Base-by-base conservation (phyloP, 1,284 basidiomycete species). In the Cryptococcus wingfieldii region DNA sequence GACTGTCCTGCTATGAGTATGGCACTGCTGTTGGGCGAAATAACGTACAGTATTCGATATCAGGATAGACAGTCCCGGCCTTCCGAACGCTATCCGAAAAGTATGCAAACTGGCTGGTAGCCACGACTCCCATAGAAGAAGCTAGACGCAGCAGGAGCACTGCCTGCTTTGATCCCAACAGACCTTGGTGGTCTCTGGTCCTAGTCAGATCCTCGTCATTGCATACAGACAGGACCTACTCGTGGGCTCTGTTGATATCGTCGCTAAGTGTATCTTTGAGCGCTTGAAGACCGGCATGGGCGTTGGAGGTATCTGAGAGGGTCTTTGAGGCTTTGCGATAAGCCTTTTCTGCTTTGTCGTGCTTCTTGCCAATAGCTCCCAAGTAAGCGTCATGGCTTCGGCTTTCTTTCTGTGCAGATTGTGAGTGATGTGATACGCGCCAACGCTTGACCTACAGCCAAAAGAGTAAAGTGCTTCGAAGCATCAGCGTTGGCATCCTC, bases 281-380 rank as follows among this genome's bases (percentile, higher is more conserved):
- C 7, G 58, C 49, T 12, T 60, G 37, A 8, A 67, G 45, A n/a
- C 57, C 63, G 3, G 60, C 55, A 43, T 67, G 65, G 3, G 65
- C 61, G 28, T 44, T 51, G 3, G 67, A 60, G 7, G 62, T 58
- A 7, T 67, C 65, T 14, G 60, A 53, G 19, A 64, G 43, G 1
- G 47, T 43, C 38, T 67, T 65, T 1, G 67, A 60, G 2, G 64
- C 63, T 59, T 69, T 69, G 7, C 59, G 44, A 53, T 64, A 69
- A 23, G 65, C 67, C 47, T 69, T 67, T 25, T 65, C 62, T 47
- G 64, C 65, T 48, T 64, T 64, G 18, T 63, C 62, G 47, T 67
- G 65, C 47, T 59, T 61, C 52, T 67, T 67, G 14, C 48, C 48
- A 14, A 65, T 59, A 7, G 60, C 61, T 4, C 42, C 45, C 14